phyloP scores from a whole-genome alignment of 176 grass and related monocot species.

The Alopecurus myosuroides region DNA sequence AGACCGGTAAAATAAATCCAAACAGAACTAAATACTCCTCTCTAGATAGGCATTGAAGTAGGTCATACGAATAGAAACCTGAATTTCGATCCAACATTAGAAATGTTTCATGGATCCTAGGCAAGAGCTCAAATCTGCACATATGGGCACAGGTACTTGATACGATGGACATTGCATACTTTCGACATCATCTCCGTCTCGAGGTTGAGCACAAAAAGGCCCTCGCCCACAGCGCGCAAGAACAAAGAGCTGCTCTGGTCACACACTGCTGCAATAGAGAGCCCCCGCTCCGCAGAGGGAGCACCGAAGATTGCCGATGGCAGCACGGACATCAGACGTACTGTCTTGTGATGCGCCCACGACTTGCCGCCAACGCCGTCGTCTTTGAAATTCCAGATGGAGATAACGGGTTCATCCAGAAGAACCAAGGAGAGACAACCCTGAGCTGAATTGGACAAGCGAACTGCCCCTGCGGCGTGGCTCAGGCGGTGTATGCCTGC shows the following conservation, averaged over 20 bases:
- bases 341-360: constrained; percentile 4
- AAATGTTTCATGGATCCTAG: constrained; percentile 4
- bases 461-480: neutral
- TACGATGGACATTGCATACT: neutral
- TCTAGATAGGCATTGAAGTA: neutral
- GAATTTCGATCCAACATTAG: constrained; percentile 1
- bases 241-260: constrained; percentile 19
- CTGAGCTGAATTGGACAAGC: neutral
- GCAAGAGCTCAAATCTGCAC: neutral
- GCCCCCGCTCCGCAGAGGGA: neutral
- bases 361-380: neutral
- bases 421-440: constrained; percentile 14
- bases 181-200: neutral
- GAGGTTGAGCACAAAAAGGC: constrained; percentile 2
- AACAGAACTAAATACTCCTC: neutral
- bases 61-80: neutral
- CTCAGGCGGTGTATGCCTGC: neutral
- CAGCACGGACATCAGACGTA: constrained; percentile 10
- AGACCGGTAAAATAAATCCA: neutral
- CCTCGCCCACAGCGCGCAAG: neutral
- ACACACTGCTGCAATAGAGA: constrained; percentile 8
- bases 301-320: neutral
- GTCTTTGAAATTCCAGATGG: constrained; percentile 10
- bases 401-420: constrained; percentile 15
- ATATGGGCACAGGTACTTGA: constrained; percentile 13